Conservation (phyloP, 2,329 filamentous ascomycete genomes). For the Huntiella abstrusa region DNA sequence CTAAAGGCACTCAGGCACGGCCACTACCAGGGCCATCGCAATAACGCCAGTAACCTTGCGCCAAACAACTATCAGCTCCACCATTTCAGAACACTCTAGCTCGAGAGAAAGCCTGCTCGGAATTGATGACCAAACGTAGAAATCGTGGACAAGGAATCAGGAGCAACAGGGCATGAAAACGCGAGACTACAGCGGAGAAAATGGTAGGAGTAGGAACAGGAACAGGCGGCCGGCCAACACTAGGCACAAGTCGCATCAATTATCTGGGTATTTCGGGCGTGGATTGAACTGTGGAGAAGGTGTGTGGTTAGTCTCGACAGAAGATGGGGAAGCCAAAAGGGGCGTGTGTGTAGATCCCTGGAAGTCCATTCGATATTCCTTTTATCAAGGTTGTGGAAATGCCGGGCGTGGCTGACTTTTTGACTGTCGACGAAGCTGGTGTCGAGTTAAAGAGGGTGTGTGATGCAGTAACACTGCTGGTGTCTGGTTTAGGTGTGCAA, state of each 20-base stretch:
- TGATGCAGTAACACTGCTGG: no score
- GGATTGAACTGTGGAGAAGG: background rate
- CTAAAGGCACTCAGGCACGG: no score
- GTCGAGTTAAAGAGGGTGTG: no score
- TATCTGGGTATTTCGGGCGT: background rate
- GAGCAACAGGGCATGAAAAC: background rate
- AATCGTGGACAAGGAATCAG: background rate
- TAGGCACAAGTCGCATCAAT: background rate
- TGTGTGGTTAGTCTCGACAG: background rate
- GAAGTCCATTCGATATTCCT: no score
- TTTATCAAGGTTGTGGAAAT: no score
- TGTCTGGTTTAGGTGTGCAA: no score
- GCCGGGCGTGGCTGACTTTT: no score
- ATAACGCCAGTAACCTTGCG: background rate
- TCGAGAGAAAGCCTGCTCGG: background rate
- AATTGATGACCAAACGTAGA: conserved; percentile 1
- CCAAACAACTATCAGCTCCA: background rate
- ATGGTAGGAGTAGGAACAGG: conserved; percentile 4
- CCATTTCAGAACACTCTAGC: background rate
- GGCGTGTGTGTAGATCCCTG: background rate
- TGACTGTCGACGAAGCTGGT: no score
- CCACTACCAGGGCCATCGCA: background rate
- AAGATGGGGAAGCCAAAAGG: background rate
- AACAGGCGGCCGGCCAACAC: background rate
- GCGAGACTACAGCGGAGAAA: background rate